Percentiles rank a stretch among this genome's conserved stretches.
Conservation (phyloP, 352 stramenopile species). For the Globisporangium mamillatum region DNA sequence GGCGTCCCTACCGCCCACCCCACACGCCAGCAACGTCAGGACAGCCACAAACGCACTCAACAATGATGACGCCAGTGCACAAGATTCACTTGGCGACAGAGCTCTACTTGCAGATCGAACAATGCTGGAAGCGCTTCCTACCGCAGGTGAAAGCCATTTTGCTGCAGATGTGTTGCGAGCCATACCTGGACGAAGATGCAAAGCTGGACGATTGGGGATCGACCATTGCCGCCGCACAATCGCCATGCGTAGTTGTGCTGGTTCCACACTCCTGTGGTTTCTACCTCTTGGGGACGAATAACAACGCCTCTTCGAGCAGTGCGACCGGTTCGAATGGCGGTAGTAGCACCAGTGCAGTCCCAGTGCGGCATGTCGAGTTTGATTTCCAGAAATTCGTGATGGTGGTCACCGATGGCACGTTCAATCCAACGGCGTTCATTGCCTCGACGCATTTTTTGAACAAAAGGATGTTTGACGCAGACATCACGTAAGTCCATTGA, state of each 20-base stretch:
- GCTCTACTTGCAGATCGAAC: slow-evolving; percentile 36
- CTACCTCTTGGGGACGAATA: slow-evolving; percentile 39
- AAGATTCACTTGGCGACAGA: slow-evolving; percentile 30
- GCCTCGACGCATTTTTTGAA: slow-evolving; percentile 38
- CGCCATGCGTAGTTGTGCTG: slow-evolving; percentile 37
- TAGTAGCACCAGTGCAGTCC: slow-evolving; percentile 11
- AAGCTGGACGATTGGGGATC: slow-evolving; percentile 44
- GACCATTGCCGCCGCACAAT: slow-evolving; percentile 15
- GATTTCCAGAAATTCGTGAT: slow-evolving; percentile 49
- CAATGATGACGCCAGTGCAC: slow-evolving; percentile 45
- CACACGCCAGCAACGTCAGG: not conserved
- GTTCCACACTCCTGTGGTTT: slow-evolving; percentile 44
- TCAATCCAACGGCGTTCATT: slow-evolving; percentile 45
- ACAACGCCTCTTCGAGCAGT: not conserved
- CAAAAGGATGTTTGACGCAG: slow-evolving; percentile 36
- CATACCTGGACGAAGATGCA: slow-evolving; percentile 40
- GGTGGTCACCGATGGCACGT: slow-evolving; percentile 44
- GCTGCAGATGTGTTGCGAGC: slow-evolving; percentile 55
- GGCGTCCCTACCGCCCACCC: slow-evolving; percentile 8
- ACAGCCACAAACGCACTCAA: slow-evolving; percentile 24
- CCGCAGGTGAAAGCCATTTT: slow-evolving; percentile 58
- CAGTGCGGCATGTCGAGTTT: slow-evolving; percentile 61
- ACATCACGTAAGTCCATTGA: slow-evolving; percentile 30
- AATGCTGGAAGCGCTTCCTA: slow-evolving; percentile 56
- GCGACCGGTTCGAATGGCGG: not conserved